Evolutionary conservation across 306 rosid species (phyloP).

Genomic region (Acmispon strigosus): DNA sequence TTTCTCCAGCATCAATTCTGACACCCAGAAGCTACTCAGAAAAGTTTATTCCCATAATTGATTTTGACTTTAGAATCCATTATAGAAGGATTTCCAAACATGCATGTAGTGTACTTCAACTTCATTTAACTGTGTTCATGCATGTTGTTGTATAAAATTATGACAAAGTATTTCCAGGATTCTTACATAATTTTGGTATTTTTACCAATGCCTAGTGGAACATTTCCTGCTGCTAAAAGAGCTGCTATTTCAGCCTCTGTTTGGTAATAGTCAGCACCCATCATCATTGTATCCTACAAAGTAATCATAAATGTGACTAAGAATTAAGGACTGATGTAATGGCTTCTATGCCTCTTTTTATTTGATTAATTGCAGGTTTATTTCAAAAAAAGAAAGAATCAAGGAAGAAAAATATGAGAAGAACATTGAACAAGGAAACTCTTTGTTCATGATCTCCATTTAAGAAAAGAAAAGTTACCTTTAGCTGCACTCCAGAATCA

Average conservation of each 20-base stretch:
- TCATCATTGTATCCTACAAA: constrained; percentile 43
- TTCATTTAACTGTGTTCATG: not conserved
- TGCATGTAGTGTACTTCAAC: not conserved
- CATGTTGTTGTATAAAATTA: not conserved
- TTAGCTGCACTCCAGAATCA: constrained; percentile 35
- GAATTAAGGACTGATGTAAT: too few species aligned
- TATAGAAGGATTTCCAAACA: too few species aligned
- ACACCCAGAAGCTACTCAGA: too few species aligned
- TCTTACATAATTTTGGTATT: constrained; percentile 41
- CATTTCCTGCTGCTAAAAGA: constrained; percentile 31
- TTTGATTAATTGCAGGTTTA: too few species aligned
- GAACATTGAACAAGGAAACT: not conserved
- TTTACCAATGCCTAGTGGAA: constrained; percentile 47
- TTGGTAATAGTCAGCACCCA: constrained; percentile 46
- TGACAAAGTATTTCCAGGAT: not conserved
- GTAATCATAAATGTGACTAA: not conserved
- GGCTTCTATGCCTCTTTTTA: too few species aligned
- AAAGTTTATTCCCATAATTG: too few species aligned
- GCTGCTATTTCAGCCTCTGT: constrained; percentile 37
- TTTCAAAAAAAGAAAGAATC: not conserved
- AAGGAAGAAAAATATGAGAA: not conserved
- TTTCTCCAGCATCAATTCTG: too few species aligned
- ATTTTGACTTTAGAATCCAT: too few species aligned
- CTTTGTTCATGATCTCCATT: not conserved
- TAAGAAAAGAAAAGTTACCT: constrained; percentile 18